Conservation (phyloP, 192 early-diverging fungal genomes). For the Cladochytrium replicatum region DNA sequence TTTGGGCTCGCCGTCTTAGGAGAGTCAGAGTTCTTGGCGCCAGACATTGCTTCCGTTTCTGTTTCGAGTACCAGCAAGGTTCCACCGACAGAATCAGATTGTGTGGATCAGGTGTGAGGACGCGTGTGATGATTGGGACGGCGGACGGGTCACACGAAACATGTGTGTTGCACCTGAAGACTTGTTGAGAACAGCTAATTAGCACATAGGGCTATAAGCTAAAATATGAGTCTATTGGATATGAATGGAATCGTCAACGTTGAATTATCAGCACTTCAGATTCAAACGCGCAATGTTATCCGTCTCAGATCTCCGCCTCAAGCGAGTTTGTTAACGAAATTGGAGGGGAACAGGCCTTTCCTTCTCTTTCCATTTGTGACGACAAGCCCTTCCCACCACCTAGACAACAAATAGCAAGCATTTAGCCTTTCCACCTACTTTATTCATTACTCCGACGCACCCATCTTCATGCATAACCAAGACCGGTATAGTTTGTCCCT, state of each 20-base stretch:
- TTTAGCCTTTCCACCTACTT: background rate
- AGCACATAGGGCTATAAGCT: background rate
- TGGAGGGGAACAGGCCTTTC: slow-evolving; percentile 43
- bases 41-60: too few species aligned
- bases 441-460: slow-evolving; percentile 14
- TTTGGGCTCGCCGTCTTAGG: too few species aligned
- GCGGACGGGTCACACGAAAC: background rate
- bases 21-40: too few species aligned
- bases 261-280: background rate
- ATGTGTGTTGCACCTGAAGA: background rate
- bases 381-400: slow-evolving; percentile 42
- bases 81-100: too few species aligned
- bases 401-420: slow-evolving; percentile 3
- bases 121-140: too few species aligned
- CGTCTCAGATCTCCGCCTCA: background rate
- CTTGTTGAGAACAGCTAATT: background rate
- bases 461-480: slow-evolving; percentile 47
- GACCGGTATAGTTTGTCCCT: slow-evolving; percentile 40
- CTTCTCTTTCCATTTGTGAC: slow-evolving; percentile 23
- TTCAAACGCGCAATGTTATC: background rate
- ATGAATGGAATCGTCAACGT: background rate
- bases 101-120: too few species aligned
- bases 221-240: background rate
- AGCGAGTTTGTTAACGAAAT: slow-evolving; percentile 27
- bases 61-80: too few species aligned